phyloP scores from a whole-genome alignment of 2,329 filamentous ascomycete genomes.

The Xylaria polymorpha region DNA sequence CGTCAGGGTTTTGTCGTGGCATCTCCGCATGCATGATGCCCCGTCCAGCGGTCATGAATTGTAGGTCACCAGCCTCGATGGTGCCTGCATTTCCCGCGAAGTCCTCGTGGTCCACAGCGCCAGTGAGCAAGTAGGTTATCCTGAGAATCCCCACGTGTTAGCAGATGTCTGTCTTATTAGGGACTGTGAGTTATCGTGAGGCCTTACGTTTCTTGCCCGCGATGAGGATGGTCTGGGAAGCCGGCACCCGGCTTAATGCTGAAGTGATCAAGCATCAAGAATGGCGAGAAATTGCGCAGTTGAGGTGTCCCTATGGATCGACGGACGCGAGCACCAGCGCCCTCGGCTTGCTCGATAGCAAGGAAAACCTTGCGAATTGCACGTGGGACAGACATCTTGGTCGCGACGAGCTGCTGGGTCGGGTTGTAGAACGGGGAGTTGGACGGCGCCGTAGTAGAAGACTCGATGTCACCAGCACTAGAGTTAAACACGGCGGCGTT shows the following conservation, averaged over 20 bases:
- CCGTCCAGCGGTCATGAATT: constrained; percentile 96
- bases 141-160: constrained; percentile 26
- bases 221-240: constrained; percentile 87
- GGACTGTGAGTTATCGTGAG: constrained; percentile 13
- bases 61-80: constrained; percentile 86
- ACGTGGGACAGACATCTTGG: constrained; percentile 75
- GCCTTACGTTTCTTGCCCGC: constrained; percentile 77
- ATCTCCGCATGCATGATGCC: constrained; percentile 98
- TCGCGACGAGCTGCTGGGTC: constrained; percentile 49
- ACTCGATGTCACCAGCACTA: constrained; percentile 34
- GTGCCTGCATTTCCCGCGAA: constrained; percentile 70
- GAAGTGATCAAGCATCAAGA: constrained; percentile 97
- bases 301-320: constrained; percentile 87
- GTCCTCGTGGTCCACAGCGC: constrained; percentile 60
- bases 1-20: constrained; percentile 82
- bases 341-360: constrained; percentile 87
- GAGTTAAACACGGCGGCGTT: constrained; percentile 27
- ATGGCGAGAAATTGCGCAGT: constrained; percentile 88
- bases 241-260: constrained; percentile 81
- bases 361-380: constrained; percentile 85
- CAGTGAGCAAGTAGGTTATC: constrained; percentile 77
- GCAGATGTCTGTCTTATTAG: background rate
- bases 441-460: constrained; percentile 33
- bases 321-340: constrained; percentile 86
- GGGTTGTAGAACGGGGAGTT: constrained; percentile 47